Evolutionary conservation across 2,329 filamentous ascomycete genomes (phyloP), one percentile per base, ranked within the genome.

Genomic region (Verticillium nonalfalfae): DNA sequence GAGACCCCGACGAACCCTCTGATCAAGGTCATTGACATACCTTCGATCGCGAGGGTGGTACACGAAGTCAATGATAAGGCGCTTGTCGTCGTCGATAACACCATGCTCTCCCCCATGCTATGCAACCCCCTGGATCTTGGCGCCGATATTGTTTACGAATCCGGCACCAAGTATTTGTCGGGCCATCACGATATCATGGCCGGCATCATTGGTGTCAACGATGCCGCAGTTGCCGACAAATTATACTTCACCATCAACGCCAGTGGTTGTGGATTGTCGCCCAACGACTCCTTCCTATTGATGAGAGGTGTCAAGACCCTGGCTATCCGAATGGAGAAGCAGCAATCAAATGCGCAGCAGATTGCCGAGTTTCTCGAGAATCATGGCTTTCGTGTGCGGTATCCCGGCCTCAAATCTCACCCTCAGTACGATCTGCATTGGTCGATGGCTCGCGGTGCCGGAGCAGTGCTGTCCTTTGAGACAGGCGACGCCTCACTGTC

Each of bases 151-250:
- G 92, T 96, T 61, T 99, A 99, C 76, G 95, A 99, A 79, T 96
- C 91, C 33, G 95, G 95, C 61, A 99, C 95, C 31, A 99, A 99
- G 76, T 99, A 99, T 71, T 83, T 99, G 6, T 98, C 93, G 1
- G 95, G 95, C 36, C 95, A 99, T 75, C 95, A 99, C 80, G 96
- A 99, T 73, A 90, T 99, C 72, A 99, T 99, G 95, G 95, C 95
- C 10, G 95, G 96, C 65, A 93, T 99, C 35, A 90, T 99, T 66
- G 95, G 93, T 26, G 87, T 93, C 74, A 98, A 98, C 73, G 89
- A 96, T 71, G 75, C 86, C 4, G 79, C 85, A 3, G 79, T 99
- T 34, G 93, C 90, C 56, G 93, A 99, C 70, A 91, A 90, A 72
- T 87, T 99, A 67, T 99, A 90, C 79, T 98, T 97, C 78, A 94